A percentile compares a stretch with the other conserved stretches of the same genome.
Evolutionary conservation across 495 filamentous ascomycete species (phyloP).

Genomic region (Penicillium parvum): DNA sequence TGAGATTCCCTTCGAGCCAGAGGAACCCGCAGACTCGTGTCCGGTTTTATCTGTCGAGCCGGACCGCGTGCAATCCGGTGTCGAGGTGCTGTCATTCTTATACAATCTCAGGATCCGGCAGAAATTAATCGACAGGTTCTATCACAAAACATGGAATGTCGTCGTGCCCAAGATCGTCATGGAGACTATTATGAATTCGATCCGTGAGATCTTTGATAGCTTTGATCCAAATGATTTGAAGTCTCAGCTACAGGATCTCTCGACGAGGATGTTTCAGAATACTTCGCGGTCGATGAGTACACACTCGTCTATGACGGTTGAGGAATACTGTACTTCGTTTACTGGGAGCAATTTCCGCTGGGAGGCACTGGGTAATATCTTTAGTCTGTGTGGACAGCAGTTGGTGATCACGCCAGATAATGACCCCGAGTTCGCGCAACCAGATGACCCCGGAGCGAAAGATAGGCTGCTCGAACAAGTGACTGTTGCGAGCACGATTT

Average conservation of each 20-base stretch:
- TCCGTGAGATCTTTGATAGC: constrained; percentile 22
- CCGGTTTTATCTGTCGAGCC: constrained; percentile 25
- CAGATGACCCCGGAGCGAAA: constrained; percentile 16
- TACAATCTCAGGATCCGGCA: constrained; percentile 29
- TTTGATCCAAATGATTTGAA: constrained; percentile 25
- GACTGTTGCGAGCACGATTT: constrained; percentile 39
- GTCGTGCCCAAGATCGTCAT: constrained; percentile 24
- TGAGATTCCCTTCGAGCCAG: constrained; percentile 36
- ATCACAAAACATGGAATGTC: constrained; percentile 16
- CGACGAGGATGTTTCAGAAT: constrained; percentile 31
- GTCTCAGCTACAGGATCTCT: constrained; percentile 26
- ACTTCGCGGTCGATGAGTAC: constrained; percentile 27
- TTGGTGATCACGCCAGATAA: constrained; percentile 34
- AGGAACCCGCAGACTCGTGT: constrained; percentile 27
- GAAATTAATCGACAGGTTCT: constrained; percentile 25
- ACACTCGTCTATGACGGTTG: constrained; percentile 27
- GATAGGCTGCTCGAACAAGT: constrained; percentile 33
- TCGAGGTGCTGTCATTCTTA: constrained; percentile 40
- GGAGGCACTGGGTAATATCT: constrained; percentile 54
- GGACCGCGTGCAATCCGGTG: constrained; percentile 34
- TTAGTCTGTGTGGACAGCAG: constrained; percentile 44
- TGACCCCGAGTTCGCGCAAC: constrained; percentile 29
- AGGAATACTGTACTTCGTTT: constrained; percentile 39
- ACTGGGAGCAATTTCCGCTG: constrained; percentile 53
- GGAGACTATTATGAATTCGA: constrained; percentile 26